A percentile compares a stretch with the other conserved stretches of the same genome.
Conservation (phyloP, 306 rosid species). For the Quercus alba region DNA sequence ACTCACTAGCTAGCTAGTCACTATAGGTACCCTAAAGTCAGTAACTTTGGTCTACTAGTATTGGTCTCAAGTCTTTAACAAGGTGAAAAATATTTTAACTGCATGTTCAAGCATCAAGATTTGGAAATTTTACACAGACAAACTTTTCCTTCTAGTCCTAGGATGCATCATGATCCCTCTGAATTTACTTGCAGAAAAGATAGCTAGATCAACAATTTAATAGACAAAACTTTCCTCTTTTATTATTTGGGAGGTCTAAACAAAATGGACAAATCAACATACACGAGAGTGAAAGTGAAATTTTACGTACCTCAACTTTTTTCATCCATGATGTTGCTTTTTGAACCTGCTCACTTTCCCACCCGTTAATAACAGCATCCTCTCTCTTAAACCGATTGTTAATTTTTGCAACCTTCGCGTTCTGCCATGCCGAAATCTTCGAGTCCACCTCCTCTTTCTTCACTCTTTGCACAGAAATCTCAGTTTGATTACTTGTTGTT, state of each 20-base stretch:
- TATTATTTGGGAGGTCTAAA: neutral
- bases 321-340: conserved; percentile 86
- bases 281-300: neutral
- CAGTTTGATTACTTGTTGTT: conserved; percentile 4
- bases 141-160: neutral
- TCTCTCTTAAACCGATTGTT: conserved; percentile 93
- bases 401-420: conserved; percentile 77
- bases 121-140: neutral
- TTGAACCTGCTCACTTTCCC: conserved; percentile 84
- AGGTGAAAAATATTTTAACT: neutral
- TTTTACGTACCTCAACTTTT: conserved; percentile 68
- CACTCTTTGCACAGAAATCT: conserved; percentile 66
- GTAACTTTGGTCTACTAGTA: neutral
- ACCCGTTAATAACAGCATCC: conserved; percentile 74
- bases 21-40: too few species aligned
- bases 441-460: conserved; percentile 97
- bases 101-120: neutral
- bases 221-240: neutral
- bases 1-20: too few species aligned
- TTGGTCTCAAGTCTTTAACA: neutral
- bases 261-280: neutral
- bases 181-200: neutral
- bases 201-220: neutral
- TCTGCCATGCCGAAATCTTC: conserved; percentile 94
- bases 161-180: neutral